Percentiles rank a stretch among this genome's conserved stretches.
Conservation (phyloP, 352 stramenopile species). For the Phytophthora vignae region DNA sequence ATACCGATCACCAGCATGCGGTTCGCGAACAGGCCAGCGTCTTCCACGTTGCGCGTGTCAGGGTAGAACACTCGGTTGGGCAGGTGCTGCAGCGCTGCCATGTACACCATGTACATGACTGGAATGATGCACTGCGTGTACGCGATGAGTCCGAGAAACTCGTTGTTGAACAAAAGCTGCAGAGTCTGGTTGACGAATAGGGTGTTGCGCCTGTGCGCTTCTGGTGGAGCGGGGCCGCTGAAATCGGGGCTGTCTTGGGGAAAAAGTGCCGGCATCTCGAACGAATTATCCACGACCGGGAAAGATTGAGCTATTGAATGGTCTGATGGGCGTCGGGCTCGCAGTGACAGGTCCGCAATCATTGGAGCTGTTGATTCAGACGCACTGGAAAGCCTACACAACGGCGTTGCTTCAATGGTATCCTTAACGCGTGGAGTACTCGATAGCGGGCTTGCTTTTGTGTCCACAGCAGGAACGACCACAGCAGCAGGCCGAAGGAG, state of each 20-base stretch:
- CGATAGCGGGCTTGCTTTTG: neutral
- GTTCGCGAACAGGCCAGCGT: neutral
- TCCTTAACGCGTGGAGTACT: neutral
- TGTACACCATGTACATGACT: slow-evolving; percentile 32
- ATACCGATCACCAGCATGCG: slow-evolving; percentile 19
- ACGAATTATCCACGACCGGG: neutral
- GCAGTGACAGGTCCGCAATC: neutral
- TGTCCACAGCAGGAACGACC: neutral
- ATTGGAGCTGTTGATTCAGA: neutral
- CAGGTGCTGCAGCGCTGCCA: slow-evolving; percentile 11
- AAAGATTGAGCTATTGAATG: neutral
- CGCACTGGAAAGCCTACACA: neutral
- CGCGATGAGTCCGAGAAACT: slow-evolving; percentile 42
- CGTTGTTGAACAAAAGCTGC: slow-evolving; percentile 50
- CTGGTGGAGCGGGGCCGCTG: neutral
- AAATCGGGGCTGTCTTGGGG: neutral
- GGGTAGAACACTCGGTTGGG: slow-evolving; percentile 28
- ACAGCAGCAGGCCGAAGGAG: neutral
- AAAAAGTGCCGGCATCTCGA: neutral
- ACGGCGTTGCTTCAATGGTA: neutral
- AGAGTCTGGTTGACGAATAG: slow-evolving; percentile 36
- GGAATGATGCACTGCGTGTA: slow-evolving; percentile 37
- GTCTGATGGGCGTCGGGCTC: neutral
- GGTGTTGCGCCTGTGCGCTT: slow-evolving; percentile 18
- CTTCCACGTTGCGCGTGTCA: neutral